A percentile compares a stretch with the other conserved stretches of the same genome.
Evolutionary conservation across 306 rosid genomes (phyloP).

Genomic region (Alnus glutinosa): DNA sequence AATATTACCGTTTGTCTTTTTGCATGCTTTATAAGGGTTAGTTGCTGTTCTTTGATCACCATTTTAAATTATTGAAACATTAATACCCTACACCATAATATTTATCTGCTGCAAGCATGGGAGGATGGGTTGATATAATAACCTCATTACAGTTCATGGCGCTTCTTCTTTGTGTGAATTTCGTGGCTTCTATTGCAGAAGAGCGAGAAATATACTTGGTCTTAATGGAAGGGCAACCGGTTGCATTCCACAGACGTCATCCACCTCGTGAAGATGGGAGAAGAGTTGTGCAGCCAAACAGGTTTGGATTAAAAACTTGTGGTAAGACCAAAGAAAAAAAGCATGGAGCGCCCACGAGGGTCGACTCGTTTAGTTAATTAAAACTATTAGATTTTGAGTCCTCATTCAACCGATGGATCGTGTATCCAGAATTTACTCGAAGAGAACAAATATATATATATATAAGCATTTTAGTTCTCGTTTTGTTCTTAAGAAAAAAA

Average conservation of each 20-base stretch:
- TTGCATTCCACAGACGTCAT: slow-evolving; percentile 47
- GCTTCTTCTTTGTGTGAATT: slow-evolving; percentile 13
- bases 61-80: neutral
- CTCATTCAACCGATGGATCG: too few relatives aligned
- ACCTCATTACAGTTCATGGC: neutral
- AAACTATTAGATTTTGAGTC: too few relatives aligned
- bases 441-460: too few relatives aligned
- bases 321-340: too few relatives aligned
- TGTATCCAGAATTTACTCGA: too few relatives aligned
- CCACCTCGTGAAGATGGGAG: slow-evolving; percentile 19
- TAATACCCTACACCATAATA: neutral
- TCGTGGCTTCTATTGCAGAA: slow-evolving; percentile 42
- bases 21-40: slow-evolving; percentile 8
- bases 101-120: slow-evolving; percentile 12
- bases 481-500: too few relatives aligned
- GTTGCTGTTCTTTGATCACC: neutral
- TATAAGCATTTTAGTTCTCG: too few relatives aligned
- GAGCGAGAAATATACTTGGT: slow-evolving; percentile 62
- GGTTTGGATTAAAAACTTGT: slow-evolving; percentile 24
- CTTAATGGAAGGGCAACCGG: slow-evolving; percentile 54
- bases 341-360: neutral
- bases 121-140: neutral
- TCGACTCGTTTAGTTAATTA: neutral
- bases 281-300: slow-evolving; percentile 20
- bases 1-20: neutral